These are phyloP conservation scores for Eragrostis tef DNA, from an alignment of 202 grass and related monocot genomes.

Conservation along the genomic window DNA sequence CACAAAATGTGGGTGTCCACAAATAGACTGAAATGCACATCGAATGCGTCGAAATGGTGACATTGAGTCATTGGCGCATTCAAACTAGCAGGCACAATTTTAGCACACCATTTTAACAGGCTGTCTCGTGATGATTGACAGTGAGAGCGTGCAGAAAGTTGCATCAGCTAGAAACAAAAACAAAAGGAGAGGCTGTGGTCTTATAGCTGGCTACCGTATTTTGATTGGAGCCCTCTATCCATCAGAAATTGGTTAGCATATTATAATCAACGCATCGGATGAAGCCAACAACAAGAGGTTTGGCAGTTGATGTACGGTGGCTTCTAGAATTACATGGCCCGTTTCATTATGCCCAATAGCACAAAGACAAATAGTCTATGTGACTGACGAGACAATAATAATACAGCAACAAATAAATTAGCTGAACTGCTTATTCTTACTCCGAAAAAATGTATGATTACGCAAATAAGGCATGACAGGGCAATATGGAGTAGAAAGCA, in stretches of 20 bases:
- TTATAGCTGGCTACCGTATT: constrained; percentile 44
- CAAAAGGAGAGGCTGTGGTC: constrained; percentile 18
- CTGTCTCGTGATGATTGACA: constrained; percentile 14
- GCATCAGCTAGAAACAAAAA: constrained; percentile 39
- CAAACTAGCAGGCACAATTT: constrained; percentile 11
- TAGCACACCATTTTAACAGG: constrained; percentile 17
- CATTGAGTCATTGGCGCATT: constrained; percentile 20
- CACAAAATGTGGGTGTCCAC: not conserved
- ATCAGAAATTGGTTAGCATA: constrained; percentile 43
- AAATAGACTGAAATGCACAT: constrained; percentile 7
- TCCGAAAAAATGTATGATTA: not conserved
- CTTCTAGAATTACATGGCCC: constrained; percentile 39
- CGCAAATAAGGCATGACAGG: constrained; percentile 33
- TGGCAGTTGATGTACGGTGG: constrained; percentile 31
- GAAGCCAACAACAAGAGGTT: constrained; percentile 45
- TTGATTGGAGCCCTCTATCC: constrained; percentile 37
- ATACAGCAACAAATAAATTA: constrained; percentile 18
- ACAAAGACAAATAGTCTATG: constrained; percentile 13
- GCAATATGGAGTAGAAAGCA: constrained; percentile 28
- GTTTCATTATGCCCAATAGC: constrained; percentile 29
- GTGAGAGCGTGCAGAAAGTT: constrained; percentile 20
- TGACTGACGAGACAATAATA: not conserved
- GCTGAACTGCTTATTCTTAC: not conserved
- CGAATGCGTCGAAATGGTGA: constrained; percentile 19
- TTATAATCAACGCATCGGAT: constrained; percentile 42